Percentiles rank a stretch among this genome's conserved stretches.
phyloP scores from a whole-genome alignment of 495 filamentous ascomycete species.

The Entonaema liquescens region DNA sequence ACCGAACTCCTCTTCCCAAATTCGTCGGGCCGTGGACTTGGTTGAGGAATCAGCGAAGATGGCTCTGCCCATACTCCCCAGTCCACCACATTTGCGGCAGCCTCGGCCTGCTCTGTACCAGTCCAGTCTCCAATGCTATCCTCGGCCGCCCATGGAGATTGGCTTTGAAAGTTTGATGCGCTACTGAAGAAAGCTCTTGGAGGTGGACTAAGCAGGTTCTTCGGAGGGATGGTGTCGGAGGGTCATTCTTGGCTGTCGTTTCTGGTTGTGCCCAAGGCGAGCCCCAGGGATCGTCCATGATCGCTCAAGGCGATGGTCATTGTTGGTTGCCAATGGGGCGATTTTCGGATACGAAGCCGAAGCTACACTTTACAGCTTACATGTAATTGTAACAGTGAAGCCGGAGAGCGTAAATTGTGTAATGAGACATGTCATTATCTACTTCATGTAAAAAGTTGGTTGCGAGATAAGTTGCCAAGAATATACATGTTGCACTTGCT shows the following conservation, averaged over 20 bases:
- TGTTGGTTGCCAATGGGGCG: conserved; percentile 31
- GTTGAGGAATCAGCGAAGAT: conserved; percentile 45
- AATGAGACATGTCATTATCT: conserved; percentile 18
- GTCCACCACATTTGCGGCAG: conserved; percentile 38
- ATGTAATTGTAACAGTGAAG: conserved; percentile 12
- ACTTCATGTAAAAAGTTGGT: conserved; percentile 13
- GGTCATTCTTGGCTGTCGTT: conserved; percentile 39
- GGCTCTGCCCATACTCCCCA: conserved; percentile 53
- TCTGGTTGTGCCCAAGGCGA: conserved; percentile 58
- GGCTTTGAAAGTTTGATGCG: conserved; percentile 41
- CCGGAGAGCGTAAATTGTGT: background rate
- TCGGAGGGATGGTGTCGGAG: conserved; percentile 44
- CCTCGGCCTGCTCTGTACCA: conserved; percentile 37
- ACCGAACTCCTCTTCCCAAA: conserved; percentile 49
- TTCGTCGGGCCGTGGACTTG: conserved; percentile 43
- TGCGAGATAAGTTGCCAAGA: conserved; percentile 27
- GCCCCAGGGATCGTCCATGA: conserved; percentile 68
- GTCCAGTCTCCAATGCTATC: conserved; percentile 54
- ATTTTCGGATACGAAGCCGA: background rate
- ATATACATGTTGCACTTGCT: conserved; percentile 15
- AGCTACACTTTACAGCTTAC: conserved; percentile 1
- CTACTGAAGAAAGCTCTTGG: conserved; percentile 56
- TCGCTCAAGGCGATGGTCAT: conserved; percentile 42
- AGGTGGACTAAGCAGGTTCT: conserved; percentile 54
- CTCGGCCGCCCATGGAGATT: conserved; percentile 59